Base-by-base conservation (phyloP, 176 grass and related monocot genomes). In the Pontederia paniculata region DNA sequence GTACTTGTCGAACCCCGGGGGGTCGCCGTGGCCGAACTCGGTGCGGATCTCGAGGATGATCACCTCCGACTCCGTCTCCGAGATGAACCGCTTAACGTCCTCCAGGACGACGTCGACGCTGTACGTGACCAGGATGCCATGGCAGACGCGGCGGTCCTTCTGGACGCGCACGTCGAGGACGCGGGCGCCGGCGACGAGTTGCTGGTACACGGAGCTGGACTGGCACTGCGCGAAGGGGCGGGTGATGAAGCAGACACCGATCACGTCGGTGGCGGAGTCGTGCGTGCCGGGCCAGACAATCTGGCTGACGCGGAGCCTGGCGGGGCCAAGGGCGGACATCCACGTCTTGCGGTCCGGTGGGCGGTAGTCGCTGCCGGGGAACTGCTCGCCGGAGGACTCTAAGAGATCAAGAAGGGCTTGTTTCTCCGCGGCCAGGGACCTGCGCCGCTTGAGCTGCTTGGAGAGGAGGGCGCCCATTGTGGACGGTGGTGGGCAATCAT, bases 151-250 rank as follows among this genome's bases (percentile, higher is more conserved):
- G 52, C 68, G 80, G 42, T 91, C 77, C 66, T 90, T 62, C 72
- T 84, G 82, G 9, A 98, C 80, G 47, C 93, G 93, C 10, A 98
- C 71, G 75, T 91, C 93, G 58, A 98, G 21, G 74, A 88, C 68
- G 55, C 93, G 86, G 18, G 83, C 22, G 2, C 93, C 93, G 9
- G 12, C 8, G 56, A 56, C 68, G 19, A 98, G 93, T 77, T 98
- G 93, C 43, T 47, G 16, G 78, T 98, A 91, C 49, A 98, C 58
- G 50, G 93, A 84, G 45, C 77, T 31, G 11, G 77, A 74, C 75
- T 98, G 93, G 77, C 93, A 98, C 72, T 84, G 83, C 49, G 93
- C 93, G 60, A 98, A 91, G 48, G 93, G 93, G 3, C 93, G 83
- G 17, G 86, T 77, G 74, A 98, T 37, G 65, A 84, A 88, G 10